Conservation (phyloP, 495 filamentous ascomycete genomes). For the Sabuloglossum arenarium region DNA sequence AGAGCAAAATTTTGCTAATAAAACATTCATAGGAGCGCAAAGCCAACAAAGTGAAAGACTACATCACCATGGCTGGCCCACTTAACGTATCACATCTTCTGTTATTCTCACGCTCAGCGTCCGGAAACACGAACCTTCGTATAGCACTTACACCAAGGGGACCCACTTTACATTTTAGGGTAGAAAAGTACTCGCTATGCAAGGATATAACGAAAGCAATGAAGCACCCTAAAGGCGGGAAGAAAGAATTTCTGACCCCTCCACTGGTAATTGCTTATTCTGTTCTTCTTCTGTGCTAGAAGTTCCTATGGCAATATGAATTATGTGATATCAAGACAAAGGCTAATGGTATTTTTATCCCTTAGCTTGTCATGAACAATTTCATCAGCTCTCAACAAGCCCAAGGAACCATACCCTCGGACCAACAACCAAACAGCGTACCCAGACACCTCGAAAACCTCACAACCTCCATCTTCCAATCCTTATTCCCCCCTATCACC, state of each 20-base stretch:
- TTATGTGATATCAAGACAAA: not conserved
- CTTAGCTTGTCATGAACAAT: constrained; percentile 93
- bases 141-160: constrained; percentile 77
- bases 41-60: constrained; percentile 79
- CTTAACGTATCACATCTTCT: constrained; percentile 86
- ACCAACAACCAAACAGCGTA: constrained; percentile 13
- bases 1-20: not conserved
- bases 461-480: constrained; percentile 89
- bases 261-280: constrained; percentile 34
- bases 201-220: constrained; percentile 68
- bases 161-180: constrained; percentile 80
- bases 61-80: constrained; percentile 86
- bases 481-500: constrained; percentile 87
- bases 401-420: constrained; percentile 26
- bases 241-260: constrained; percentile 62
- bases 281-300: not conserved
- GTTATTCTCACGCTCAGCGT: constrained; percentile 75
- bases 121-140: constrained; percentile 82
- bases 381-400: constrained; percentile 44
- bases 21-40: constrained; percentile 51
- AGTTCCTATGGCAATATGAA: not conserved
- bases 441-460: constrained; percentile 82
- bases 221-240: constrained; percentile 59
- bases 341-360: constrained; percentile 5
- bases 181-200: constrained; percentile 90